Evolutionary conservation across 2,329 filamentous ascomycete genomes (phyloP).

Genomic region (Biscogniauxia sp.): DNA sequence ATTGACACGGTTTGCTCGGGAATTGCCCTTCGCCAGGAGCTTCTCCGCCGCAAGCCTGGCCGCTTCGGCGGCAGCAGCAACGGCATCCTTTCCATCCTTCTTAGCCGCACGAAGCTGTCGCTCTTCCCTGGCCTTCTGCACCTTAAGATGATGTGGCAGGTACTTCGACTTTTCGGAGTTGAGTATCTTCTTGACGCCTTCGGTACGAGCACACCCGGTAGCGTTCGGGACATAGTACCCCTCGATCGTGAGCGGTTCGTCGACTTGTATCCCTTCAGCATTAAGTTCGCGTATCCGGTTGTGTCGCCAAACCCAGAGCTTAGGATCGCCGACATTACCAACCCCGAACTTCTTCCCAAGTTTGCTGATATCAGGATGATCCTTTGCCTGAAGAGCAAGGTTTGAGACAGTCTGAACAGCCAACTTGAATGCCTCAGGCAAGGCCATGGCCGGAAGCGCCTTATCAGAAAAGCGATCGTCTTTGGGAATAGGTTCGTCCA

Average conservation of each 20-base stretch:
- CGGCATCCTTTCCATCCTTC: slow-evolving; percentile 64
- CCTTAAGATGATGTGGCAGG: slow-evolving; percentile 93
- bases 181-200: slow-evolving; percentile 91
- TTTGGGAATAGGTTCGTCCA: slow-evolving; percentile 34
- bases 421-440: slow-evolving; percentile 45
- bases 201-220: slow-evolving; percentile 84
- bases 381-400: slow-evolving; percentile 42
- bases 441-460: slow-evolving; percentile 43
- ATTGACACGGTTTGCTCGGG: slow-evolving; percentile 89
- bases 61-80: slow-evolving; percentile 65
- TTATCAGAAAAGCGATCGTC: slow-evolving; percentile 50
- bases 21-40: slow-evolving; percentile 80
- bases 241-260: slow-evolving; percentile 47
- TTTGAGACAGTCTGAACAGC: slow-evolving; percentile 45
- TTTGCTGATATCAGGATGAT: slow-evolving; percentile 48
- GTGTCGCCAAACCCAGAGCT: slow-evolving; percentile 57
- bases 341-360: slow-evolving; percentile 47
- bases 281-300: slow-evolving; percentile 58
- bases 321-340: slow-evolving; percentile 47
- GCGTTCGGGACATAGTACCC: slow-evolving; percentile 81
- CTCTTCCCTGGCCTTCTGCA: slow-evolving; percentile 86
- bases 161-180: slow-evolving; percentile 99
- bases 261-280: slow-evolving; percentile 31
- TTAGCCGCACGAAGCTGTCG: slow-evolving; percentile 71
- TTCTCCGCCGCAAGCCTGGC: slow-evolving; percentile 76